Base-by-base conservation (phyloP, 805 yeast species). In the Starmera amethionina region DNA sequence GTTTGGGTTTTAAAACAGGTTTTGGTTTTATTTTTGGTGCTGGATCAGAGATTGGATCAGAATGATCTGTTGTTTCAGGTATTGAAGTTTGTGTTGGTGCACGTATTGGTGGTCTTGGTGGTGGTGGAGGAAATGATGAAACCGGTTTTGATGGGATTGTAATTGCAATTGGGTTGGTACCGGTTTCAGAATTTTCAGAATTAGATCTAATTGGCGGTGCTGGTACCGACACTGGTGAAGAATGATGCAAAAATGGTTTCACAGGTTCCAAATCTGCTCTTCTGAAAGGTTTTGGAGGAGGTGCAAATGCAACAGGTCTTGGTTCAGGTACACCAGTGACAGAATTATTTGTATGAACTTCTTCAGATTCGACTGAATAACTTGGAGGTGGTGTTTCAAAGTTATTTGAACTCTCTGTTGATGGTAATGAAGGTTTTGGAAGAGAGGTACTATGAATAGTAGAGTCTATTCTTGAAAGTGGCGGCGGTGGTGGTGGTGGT, bases 221-320 rank as follows among this genome's bases (percentile, higher is more conserved):
- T 27, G 31, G 12, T 11, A 14, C 11, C 8, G 29, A 13, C 12
- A 7, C 29, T 8, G 29, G 31, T 10, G 37, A 25, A 13, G 33
- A 19, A 11, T 32, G 25, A 14, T 18, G 15, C 13, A 7, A 5
- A 22, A 5, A 27, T n/a, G 29, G 11, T 19, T 34, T 19, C 14
- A 29, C 31, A 13, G 13, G 38, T 22, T 22, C 25, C 25, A 22
- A 22, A 34, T 37, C 43, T 19, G 44, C 19, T 9, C 31, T 44
- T 36, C 43, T 45, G 34, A 42, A 49, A 14, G 55, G 64, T n/a
- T 42, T 49, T 40, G 65, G 65, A 8, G 66, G 66, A 8, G 66
- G 63, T 18, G 58, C 59, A 50, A 58, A 47, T 25, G 46, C 48
- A 11, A 48, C 51, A 11, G 12, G 19, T 3, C n/a, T 15, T 10